Conservation (phyloP, 1,284 basidiomycete species). For the Irpex sp. region DNA sequence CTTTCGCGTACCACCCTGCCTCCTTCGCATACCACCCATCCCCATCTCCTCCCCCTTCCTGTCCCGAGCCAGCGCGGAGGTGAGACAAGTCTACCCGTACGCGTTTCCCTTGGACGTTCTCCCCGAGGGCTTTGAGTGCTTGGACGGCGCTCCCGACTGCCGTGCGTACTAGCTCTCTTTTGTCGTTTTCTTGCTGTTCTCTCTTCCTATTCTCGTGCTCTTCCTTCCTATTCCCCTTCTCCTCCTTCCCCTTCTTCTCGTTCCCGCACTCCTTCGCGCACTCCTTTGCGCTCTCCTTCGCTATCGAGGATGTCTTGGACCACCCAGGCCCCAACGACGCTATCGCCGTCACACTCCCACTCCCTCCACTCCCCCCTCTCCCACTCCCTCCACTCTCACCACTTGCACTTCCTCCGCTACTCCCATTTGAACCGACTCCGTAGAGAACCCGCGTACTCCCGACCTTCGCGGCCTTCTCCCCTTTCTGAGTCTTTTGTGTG, state of each 20-base stretch:
- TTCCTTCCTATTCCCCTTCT: no score
- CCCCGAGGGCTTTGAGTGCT: slow-evolving; percentile 51
- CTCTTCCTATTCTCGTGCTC: no score
- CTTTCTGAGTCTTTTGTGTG: no score
- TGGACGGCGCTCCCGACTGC: slow-evolving; percentile 68
- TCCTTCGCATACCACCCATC: slow-evolving; percentile 38
- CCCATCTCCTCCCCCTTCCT: no score
- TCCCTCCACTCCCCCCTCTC: no score
- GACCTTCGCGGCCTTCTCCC: slow-evolving; percentile 36
- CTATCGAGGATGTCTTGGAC: no score
- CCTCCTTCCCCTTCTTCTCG: no score
- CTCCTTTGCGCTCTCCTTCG: no score
- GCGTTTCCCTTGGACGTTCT: slow-evolving; percentile 47
- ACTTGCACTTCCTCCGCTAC: no score
- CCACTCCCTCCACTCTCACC: no score
- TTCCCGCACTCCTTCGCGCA: no score
- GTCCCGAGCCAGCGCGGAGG: slow-evolving; percentile 30
- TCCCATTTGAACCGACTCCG: no score
- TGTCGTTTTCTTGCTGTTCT: slow-evolving; percentile 32
- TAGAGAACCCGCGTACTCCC: slow-evolving; percentile 68
- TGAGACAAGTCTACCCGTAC: slow-evolving; percentile 64
- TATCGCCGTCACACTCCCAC: slow-evolving; percentile 47
- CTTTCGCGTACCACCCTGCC: slow-evolving; percentile 57
- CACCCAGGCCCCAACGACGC: slow-evolving; percentile 65
- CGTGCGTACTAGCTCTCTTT: slow-evolving; percentile 61